Percentiles rank a stretch among this genome's conserved stretches.
These are phyloP conservation scores for Aspergillus vadensis DNA, from an alignment of 2,329 filamentous ascomycete genomes.

Conservation along the genomic window DNA sequence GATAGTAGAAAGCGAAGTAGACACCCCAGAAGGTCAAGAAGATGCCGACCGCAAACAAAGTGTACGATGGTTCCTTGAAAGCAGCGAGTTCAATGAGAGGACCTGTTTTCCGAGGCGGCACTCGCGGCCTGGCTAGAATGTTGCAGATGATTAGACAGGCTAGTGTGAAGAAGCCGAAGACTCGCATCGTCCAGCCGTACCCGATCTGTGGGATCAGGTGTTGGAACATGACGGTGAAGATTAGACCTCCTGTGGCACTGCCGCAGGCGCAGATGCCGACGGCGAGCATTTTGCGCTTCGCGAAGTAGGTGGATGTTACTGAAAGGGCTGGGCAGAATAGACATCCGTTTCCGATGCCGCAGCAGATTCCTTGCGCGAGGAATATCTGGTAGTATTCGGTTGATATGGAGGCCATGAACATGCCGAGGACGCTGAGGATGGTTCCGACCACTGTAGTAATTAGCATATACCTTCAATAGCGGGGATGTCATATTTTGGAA, in stretches of 20 bases:
- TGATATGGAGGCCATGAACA: background rate
- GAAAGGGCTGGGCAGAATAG: background rate
- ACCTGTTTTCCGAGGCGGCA: conserved; percentile 55
- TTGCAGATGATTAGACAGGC: conserved; percentile 25
- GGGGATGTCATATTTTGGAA: too few relatives aligned
- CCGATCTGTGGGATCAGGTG: conserved; percentile 27
- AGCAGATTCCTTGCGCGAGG: background rate
- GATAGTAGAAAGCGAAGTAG: conserved; percentile 62
- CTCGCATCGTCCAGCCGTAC: conserved; percentile 50
- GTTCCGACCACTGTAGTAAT: too few relatives aligned
- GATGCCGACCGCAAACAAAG: conserved; percentile 50
- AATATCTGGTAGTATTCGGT: background rate
- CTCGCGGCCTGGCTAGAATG: conserved; percentile 43
- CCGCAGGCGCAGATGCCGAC: background rate
- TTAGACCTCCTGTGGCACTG: background rate
- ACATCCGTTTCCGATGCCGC: background rate
- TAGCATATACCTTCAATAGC: too few relatives aligned
- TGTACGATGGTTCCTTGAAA: conserved; percentile 60
- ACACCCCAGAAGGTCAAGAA: conserved; percentile 53
- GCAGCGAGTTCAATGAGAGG: conserved; percentile 58
- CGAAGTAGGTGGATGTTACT: background rate
- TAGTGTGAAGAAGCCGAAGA: conserved; percentile 50
- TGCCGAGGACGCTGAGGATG: background rate
- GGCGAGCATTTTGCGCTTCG: background rate
- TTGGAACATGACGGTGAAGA: background rate